Base-by-base conservation (phyloP, 495 filamentous ascomycete genomes). In the Astrothelium subdiscretum region DNA sequence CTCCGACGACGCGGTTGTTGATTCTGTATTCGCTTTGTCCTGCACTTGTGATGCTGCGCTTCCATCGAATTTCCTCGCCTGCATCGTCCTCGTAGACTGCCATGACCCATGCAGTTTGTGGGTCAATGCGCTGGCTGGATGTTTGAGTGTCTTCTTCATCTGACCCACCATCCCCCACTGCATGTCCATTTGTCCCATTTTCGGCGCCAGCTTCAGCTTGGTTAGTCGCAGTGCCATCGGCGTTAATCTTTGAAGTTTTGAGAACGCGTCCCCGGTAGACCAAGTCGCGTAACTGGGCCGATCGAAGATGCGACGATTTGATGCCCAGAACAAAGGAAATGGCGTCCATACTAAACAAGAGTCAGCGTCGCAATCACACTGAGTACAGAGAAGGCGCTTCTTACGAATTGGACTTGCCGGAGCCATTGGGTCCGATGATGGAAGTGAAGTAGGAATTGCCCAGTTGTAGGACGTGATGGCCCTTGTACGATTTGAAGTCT, bases 401-500 rank as follows among this genome's bases (percentile, higher is more conserved):
- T 72, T 75, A 96, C 91, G 92, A 97, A 72, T 99, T 99, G n/a
- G 95, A 97, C 76, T 99, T 99, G 32, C 94, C 94, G 57, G 95
- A 97, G 76, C 94, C 94, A 89, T 99, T 99, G 68, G 94, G 94
- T 20, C 94, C 94, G 70, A 99, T 96, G 70, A 99, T 96, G 31
- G 94, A 99, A 48, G 94, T 99, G 73, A 99, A 99, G 72, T 97
- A 97, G 3, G 90, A 92, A 78, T 99, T 92, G 71, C 94, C 95
- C 66, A 99, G 92, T n/a, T 95, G 81, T 27, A 99, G 84, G 40
- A 81, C 82, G 75, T 99, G 94, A 67, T 96, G 86, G 51, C 88
- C 92, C 75, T 95, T 96, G 81, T 99, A 99, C 71, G 92, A 97
- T 77, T 98, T 97, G 87, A 97, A 98, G 79, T 98, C 90, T 95